A percentile compares a stretch with the other conserved stretches of the same genome.
Conservation (phyloP, 1,284 basidiomycete genomes). For the Chalciporus sp. region DNA sequence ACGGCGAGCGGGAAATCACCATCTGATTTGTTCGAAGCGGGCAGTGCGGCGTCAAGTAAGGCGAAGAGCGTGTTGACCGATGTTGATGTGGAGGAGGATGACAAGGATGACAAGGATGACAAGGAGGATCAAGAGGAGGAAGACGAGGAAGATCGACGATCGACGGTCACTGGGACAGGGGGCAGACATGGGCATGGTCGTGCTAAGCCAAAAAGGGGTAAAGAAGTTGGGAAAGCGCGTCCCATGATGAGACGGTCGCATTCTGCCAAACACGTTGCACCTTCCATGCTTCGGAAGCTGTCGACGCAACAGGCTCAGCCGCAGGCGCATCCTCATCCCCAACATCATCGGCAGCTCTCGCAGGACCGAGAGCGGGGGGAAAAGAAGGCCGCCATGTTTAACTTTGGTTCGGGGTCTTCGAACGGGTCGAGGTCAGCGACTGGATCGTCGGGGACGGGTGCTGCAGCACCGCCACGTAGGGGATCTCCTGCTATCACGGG, state of each 20-base stretch:
- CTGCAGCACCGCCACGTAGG: background rate
- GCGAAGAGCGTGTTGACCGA: slow-evolving; percentile 31
- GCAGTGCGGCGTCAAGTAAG: slow-evolving; percentile 44
- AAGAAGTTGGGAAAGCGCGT: slow-evolving; percentile 29
- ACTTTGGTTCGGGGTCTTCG: slow-evolving; percentile 59
- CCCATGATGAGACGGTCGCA: slow-evolving; percentile 31
- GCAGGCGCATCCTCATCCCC: background rate
- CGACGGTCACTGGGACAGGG: slow-evolving; percentile 16
- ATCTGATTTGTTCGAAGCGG: slow-evolving; percentile 35
- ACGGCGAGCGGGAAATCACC: slow-evolving; percentile 34
- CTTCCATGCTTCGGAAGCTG: slow-evolving; percentile 29
- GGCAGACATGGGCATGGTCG: slow-evolving; percentile 11
- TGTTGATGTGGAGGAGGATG: slow-evolving; percentile 21
- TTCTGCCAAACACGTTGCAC: slow-evolving; percentile 32
- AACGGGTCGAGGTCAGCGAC: slow-evolving; percentile 47
- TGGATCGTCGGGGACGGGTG: slow-evolving; percentile 22
- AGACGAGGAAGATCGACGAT: slow-evolving; percentile 28
- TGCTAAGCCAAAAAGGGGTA: slow-evolving; percentile 35
- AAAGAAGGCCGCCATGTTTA: slow-evolving; percentile 46
- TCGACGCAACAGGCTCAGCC: slow-evolving; percentile 27
- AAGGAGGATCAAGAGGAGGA: slow-evolving; percentile 10
- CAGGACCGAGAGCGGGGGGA: slow-evolving; percentile 18
- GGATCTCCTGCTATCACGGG: slow-evolving; percentile 16
- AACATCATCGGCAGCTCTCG: slow-evolving; percentile 9
- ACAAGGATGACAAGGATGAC: slow-evolving; percentile 18